Evolutionary conservation across 2,329 filamentous ascomycete species (phyloP).

Genomic region (Lachnellula hyalina): DNA sequence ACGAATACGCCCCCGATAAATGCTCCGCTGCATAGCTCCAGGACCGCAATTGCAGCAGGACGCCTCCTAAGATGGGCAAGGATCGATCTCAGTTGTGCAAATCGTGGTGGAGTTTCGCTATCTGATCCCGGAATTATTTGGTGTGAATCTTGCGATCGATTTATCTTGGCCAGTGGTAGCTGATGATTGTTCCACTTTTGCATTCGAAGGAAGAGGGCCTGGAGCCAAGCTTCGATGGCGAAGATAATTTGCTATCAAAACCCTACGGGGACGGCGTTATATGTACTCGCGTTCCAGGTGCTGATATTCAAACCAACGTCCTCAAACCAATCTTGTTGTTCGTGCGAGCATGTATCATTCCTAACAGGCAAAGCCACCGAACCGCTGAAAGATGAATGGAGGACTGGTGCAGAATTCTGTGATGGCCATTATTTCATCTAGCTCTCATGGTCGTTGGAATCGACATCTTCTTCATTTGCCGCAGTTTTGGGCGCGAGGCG

Average conservation of each 20-base stretch:
- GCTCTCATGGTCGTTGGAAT: too few species aligned
- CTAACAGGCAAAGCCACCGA: not conserved
- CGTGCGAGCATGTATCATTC: conserved; percentile 24
- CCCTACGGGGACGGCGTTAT: conserved; percentile 34
- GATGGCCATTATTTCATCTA: conserved; percentile 35
- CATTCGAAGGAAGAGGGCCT: conserved; percentile 13
- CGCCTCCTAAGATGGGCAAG: too few species aligned
- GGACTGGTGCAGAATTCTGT: conserved; percentile 31
- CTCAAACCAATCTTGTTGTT: conserved; percentile 39
- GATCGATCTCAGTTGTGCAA: too few species aligned
- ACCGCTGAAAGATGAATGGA: conserved; percentile 16
- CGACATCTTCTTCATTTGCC: too few species aligned
- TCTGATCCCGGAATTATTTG: too few species aligned
- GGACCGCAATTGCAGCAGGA: too few species aligned
- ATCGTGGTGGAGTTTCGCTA: too few species aligned
- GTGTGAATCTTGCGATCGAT: conserved; percentile 27
- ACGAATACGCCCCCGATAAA: too few species aligned
- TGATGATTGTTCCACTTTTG: conserved; percentile 34
- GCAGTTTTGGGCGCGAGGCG: too few species aligned
- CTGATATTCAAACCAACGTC: conserved; percentile 40
- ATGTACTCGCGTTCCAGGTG: conserved; percentile 35
- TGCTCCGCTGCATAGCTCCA: too few species aligned
- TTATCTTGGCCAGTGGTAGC: conserved; percentile 37
- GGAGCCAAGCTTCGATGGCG: conserved; percentile 24
- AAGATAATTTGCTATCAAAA: conserved; percentile 26